Evolutionary conservation across 2,329 filamentous ascomycete species (phyloP).

Genomic region (Aspergillus sp.): DNA sequence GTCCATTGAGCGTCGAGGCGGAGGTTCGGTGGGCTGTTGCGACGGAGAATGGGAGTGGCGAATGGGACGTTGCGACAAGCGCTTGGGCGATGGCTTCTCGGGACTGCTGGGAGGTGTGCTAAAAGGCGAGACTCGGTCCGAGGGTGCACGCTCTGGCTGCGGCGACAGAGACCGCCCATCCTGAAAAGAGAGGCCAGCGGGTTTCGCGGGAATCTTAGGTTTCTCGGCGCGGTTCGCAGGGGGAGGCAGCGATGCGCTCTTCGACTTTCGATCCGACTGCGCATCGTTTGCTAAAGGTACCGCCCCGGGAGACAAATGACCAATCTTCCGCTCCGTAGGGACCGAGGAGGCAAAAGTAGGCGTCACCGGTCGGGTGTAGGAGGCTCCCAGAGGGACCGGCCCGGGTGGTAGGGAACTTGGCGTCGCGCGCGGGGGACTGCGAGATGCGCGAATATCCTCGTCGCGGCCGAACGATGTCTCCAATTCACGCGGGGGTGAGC

Average conservation of each 20-base stretch:
- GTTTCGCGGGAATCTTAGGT: slow-evolving; percentile 60
- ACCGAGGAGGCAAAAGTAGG: slow-evolving; percentile 27
- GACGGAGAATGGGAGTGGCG: slow-evolving; percentile 11
- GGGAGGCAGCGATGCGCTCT: slow-evolving; percentile 57
- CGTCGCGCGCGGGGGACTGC: slow-evolving; percentile 23
- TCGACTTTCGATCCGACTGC: slow-evolving; percentile 29
- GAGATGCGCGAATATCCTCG: slow-evolving; percentile 58
- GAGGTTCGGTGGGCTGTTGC: slow-evolving; percentile 25
- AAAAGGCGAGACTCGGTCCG: slow-evolving; percentile 69
- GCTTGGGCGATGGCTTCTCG: slow-evolving; percentile 51
- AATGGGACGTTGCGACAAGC: slow-evolving; percentile 11
- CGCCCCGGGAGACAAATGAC: slow-evolving; percentile 20
- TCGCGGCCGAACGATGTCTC: slow-evolving; percentile 53
- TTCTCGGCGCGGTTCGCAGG: slow-evolving; percentile 80
- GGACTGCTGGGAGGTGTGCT: slow-evolving; percentile 78
- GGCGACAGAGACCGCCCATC: slow-evolving; percentile 27
- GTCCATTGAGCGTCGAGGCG: slow-evolving; percentile 25
- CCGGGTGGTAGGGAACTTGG: slow-evolving; percentile 24
- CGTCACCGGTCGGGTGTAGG: slow-evolving; percentile 27
- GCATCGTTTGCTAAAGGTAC: slow-evolving; percentile 15
- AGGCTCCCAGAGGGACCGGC: slow-evolving; percentile 8
- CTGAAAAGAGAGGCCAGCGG: slow-evolving; percentile 30
- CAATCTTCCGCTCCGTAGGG: slow-evolving; percentile 14
- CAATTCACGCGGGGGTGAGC: slow-evolving; percentile 37
- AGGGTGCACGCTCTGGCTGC: slow-evolving; percentile 20